Conservation (phyloP, 805 yeast species). For the Sugiyamaella marilandica region DNA sequence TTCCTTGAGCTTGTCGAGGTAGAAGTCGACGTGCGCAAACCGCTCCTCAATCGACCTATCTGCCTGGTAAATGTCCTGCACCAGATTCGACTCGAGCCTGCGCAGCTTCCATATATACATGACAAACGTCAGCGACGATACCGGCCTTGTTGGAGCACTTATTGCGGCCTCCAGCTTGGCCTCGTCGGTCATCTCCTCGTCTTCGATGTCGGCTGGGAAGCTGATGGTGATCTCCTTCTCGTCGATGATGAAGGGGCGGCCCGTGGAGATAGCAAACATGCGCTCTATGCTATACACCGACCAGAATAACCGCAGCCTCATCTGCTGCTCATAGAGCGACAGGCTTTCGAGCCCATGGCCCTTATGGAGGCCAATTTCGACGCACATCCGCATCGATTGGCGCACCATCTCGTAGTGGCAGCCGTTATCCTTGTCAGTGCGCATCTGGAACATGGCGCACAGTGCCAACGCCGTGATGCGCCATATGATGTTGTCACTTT, state of each 20-base stretch:
- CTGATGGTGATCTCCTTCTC: slow-evolving; percentile 41
- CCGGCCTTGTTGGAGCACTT: slow-evolving; percentile 10
- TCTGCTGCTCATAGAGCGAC: slow-evolving; percentile 29
- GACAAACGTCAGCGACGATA: slow-evolving; percentile 39
- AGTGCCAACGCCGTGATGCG: slow-evolving; percentile 50
- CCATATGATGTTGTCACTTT: slow-evolving; percentile 36
- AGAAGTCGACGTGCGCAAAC: slow-evolving; percentile 47
- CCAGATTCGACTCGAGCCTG: slow-evolving; percentile 56
- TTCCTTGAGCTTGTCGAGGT: slow-evolving; percentile 48
- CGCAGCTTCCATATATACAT: slow-evolving; percentile 54
- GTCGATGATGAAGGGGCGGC: slow-evolving; percentile 50
- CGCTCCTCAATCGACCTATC: slow-evolving; percentile 33
- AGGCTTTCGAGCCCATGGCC: slow-evolving; percentile 22
- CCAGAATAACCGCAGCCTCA: slow-evolving; percentile 57
- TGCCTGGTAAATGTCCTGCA: slow-evolving; percentile 44
- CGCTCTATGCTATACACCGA: slow-evolving; percentile 58
- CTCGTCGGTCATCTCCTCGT: slow-evolving; percentile 16
- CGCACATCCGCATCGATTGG: slow-evolving; percentile 48
- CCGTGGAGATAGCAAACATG: slow-evolving; percentile 57
- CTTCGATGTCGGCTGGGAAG: slow-evolving; percentile 22
- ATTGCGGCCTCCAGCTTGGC: slow-evolving; percentile 6
- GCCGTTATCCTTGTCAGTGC: slow-evolving; percentile 58
- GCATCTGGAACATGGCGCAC: slow-evolving; percentile 49
- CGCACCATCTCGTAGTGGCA: slow-evolving; percentile 49
- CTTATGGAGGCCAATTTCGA: slow-evolving; percentile 18